Conservation (phyloP, 352 stramenopile species). For the Pythium pectinolyticum region DNA sequence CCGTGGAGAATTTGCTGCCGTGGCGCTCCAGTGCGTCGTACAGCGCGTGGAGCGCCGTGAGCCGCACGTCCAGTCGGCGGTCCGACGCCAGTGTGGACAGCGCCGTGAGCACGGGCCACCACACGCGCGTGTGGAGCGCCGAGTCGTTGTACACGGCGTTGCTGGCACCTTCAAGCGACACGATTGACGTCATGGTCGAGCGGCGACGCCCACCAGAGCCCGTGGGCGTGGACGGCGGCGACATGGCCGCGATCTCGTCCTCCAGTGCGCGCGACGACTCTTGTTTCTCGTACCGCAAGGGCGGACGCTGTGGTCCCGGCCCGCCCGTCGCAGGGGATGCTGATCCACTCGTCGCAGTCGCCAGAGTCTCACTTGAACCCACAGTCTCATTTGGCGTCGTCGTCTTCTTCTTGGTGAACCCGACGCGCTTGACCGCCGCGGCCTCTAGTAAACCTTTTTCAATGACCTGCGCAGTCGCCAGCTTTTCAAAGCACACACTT, state of each 20-base stretch:
- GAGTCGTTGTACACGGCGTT: conserved; percentile 65
- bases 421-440: conserved; percentile 44
- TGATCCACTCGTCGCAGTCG: too few relatives aligned
- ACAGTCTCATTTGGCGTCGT: not conserved
- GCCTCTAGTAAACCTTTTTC: conserved; percentile 50
- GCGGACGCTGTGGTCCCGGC: too few relatives aligned
- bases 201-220: conserved; percentile 36
- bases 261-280: conserved; percentile 59
- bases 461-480: conserved; percentile 77
- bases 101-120: conserved; percentile 97
- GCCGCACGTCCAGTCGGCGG: conserved; percentile 84
- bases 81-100: conserved; percentile 94
- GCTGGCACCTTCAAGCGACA: not conserved
- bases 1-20: conserved; percentile 66
- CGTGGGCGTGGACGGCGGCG: conserved; percentile 32
- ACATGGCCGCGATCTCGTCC: conserved; percentile 57
- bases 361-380: too few relatives aligned
- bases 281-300: conserved; percentile 65
- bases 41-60: conserved; percentile 68
- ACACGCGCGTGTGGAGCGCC: conserved; percentile 66
- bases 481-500: conserved; percentile 67
- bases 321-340: too few relatives aligned
- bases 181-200: conserved; percentile 30
- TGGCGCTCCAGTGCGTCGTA: conserved; percentile 74
- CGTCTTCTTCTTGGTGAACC: conserved; percentile 60